phyloP scores from a whole-genome alignment of 805 yeast genomes.

The Kodamaea hsintzibuensis region DNA sequence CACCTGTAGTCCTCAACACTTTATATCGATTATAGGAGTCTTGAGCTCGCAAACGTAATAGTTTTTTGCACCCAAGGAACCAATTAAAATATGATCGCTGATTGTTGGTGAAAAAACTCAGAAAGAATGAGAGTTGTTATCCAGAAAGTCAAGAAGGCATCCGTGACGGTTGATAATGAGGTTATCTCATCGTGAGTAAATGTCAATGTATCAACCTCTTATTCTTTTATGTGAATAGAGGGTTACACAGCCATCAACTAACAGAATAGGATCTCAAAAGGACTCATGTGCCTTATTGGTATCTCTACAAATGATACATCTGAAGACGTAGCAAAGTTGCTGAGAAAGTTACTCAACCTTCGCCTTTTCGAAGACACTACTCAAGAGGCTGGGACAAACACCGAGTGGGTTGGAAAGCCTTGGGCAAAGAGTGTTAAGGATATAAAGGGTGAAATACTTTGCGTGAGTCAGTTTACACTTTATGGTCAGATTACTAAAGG shows the following conservation, averaged over 20 bases:
- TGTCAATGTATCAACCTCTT: neutral
- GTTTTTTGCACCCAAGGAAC: neutral
- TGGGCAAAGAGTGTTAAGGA: conserved; percentile 71
- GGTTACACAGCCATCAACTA: neutral
- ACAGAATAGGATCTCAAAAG: conserved; percentile 52
- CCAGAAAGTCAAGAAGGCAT: conserved; percentile 85
- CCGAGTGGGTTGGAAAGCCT: conserved; percentile 55
- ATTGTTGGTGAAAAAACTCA: neutral
- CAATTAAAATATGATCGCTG: neutral
- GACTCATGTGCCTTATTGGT: conserved; percentile 82
- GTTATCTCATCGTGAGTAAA: conserved; percentile 59
- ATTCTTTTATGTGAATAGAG: too few relatives aligned
- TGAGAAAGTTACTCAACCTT: conserved; percentile 64
- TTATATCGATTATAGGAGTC: too few relatives aligned
- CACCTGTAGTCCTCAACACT: too few relatives aligned
- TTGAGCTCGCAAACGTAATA: too few relatives aligned
- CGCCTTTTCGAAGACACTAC: conserved; percentile 70
- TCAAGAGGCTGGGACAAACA: conserved; percentile 44
- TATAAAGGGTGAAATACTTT: conserved; percentile 67
- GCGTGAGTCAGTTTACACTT: conserved; percentile 91
- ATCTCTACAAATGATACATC: conserved; percentile 74
- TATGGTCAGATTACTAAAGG: conserved; percentile 87
- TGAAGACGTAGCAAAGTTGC: conserved; percentile 69
- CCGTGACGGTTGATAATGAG: conserved; percentile 77
- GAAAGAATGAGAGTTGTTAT: conserved; percentile 78